Evolutionary conservation across 2,329 filamentous ascomycete species (phyloP).

Genomic region (Aspergillus pseudoterreus): DNA sequence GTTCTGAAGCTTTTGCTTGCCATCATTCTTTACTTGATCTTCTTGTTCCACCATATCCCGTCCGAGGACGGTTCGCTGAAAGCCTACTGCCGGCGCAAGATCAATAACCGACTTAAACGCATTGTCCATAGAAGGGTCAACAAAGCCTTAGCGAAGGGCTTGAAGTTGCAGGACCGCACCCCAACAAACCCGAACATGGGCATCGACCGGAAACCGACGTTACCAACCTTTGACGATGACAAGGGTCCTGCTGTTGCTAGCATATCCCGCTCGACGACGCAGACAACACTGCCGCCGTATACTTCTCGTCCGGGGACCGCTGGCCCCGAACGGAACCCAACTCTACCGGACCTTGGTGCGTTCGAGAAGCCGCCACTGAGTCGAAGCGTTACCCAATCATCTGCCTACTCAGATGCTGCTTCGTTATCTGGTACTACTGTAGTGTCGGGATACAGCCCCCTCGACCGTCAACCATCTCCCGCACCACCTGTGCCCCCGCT

Average conservation of each 20-base stretch:
- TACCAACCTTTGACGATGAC: constrained; percentile 57
- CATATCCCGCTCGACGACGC: constrained; percentile 42
- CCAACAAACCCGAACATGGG: constrained; percentile 36
- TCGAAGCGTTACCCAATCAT: constrained; percentile 44
- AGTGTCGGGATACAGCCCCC: constrained; percentile 32
- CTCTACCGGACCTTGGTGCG: constrained; percentile 38
- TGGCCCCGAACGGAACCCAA: constrained; percentile 29
- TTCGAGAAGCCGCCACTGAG: constrained; percentile 38
- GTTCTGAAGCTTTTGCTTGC: constrained; percentile 70
- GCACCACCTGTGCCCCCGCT: constrained; percentile 31
- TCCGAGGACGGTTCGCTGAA: constrained; percentile 73
- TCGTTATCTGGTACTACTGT: constrained; percentile 38
- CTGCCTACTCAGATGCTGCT: constrained; percentile 53
- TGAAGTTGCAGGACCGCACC: constrained; percentile 53
- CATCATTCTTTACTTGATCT: constrained; percentile 75
- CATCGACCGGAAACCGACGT: constrained; percentile 47
- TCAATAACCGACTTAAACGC: constrained; percentile 76
- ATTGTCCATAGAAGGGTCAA: constrained; percentile 86
- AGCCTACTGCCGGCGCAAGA: constrained; percentile 86
- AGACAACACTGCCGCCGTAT: constrained; percentile 64
- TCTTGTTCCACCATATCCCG: constrained; percentile 90
- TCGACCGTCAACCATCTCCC: constrained; percentile 27
- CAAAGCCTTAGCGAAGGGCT: constrained; percentile 78
- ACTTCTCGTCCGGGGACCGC: constrained; percentile 57
- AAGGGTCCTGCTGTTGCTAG: constrained; percentile 29